phyloP scores from a whole-genome alignment of 2,329 filamentous ascomycete genomes.

The Coniochaeta sp. region DNA sequence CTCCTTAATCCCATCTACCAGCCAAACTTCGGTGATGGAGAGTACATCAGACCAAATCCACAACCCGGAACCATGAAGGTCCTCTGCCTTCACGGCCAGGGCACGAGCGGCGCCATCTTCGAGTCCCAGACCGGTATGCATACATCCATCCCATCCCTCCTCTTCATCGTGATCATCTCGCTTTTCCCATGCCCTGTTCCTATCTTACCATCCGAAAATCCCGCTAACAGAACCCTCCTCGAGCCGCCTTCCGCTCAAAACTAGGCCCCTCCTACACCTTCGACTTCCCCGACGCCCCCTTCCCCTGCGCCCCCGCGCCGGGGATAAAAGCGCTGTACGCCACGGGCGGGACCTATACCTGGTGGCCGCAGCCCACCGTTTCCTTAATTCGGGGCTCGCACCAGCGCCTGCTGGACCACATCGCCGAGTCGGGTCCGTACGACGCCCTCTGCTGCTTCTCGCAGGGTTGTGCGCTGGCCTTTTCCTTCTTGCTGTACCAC shows the following conservation, averaged over 20 bases:
- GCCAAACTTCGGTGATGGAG: neutral
- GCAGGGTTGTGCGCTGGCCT: constrained; percentile 29
- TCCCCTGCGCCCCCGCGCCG: constrained; percentile 20
- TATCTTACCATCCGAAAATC: neutral
- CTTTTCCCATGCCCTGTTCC: no score
- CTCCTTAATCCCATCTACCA: neutral
- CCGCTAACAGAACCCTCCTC: constrained; percentile 1
- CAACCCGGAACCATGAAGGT: constrained; percentile 18
- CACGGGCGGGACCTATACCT: constrained; percentile 19
- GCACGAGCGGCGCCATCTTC: constrained; percentile 28
- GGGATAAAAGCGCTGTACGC: constrained; percentile 25
- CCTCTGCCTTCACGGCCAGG: constrained; percentile 29
- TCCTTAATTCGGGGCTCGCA: constrained; percentile 25
- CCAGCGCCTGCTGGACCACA: constrained; percentile 26
- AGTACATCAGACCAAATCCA: neutral
- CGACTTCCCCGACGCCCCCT: constrained; percentile 27
- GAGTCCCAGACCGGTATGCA: constrained; percentile 26
- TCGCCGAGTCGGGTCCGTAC: constrained; percentile 25
- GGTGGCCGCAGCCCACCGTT: constrained; percentile 20
- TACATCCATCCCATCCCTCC: neutral
- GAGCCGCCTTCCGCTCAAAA: constrained; percentile 26
- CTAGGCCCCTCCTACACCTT: constrained; percentile 21
- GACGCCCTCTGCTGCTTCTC: constrained; percentile 29
- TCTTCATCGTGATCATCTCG: no score
- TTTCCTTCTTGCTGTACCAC: constrained; percentile 31